phyloP scores from a whole-genome alignment of 208 protist genomes.

The Trypanosoma caninum region DNA sequence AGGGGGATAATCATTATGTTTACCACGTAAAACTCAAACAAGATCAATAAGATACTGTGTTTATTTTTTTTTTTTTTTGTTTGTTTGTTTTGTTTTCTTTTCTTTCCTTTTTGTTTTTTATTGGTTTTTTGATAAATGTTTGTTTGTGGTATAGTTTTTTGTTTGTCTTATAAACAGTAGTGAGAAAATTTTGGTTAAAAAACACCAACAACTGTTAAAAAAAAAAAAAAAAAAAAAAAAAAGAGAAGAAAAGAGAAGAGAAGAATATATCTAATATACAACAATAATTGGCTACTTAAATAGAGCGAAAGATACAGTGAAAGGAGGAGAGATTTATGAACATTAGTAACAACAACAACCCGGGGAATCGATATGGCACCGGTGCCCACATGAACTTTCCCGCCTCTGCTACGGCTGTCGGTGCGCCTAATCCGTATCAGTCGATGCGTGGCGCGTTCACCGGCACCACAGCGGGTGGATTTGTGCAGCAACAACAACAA shows the following conservation, averaged over 20 bases:
- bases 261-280: too few relatives aligned
- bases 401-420: background rate
- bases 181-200: too few relatives aligned
- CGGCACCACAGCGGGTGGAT: background rate
- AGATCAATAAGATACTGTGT: too few relatives aligned
- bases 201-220: too few relatives aligned
- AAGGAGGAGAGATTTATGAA: too few relatives aligned
- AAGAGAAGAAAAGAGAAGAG: too few relatives aligned
- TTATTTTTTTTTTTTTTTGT: background rate
- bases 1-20: background rate
- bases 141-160: too few relatives aligned
- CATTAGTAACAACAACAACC: constrained; percentile 25
- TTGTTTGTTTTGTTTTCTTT: constrained; percentile 6
- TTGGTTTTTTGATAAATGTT: background rate
- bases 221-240: constrained; percentile 14
- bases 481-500: constrained; percentile 5
- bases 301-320: background rate
- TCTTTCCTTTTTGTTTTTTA: constrained; percentile 4
- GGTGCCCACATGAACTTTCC: constrained; percentile 19
- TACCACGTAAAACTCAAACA: too few relatives aligned
- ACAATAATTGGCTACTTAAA: too few relatives aligned
- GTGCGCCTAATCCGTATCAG: constrained; percentile 25
- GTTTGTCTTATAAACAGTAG: too few relatives aligned
- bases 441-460: constrained; percentile 7
- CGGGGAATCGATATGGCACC: constrained; percentile 5